Conservation (phyloP, 371 early-diverging fungal species). For the Mucor irregularis region DNA sequence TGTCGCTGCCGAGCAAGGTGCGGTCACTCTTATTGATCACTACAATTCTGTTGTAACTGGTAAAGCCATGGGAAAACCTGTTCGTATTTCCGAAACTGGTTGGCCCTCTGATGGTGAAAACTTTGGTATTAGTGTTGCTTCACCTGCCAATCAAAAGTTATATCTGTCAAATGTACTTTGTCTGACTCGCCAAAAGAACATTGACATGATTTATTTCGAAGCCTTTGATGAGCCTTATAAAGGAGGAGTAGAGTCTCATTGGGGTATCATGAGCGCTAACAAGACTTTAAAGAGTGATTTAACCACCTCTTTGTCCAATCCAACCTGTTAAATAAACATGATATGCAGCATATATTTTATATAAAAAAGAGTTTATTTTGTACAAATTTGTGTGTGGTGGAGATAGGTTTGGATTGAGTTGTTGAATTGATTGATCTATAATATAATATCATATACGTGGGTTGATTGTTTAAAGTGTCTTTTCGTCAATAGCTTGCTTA, state of each 20-base stretch:
- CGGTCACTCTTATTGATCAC: slow-evolving; percentile 46
- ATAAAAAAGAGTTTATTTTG: background rate
- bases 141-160: slow-evolving; percentile 50
- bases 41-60: slow-evolving; percentile 41
- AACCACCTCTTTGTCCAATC: slow-evolving; percentile 6
- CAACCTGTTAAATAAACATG: slow-evolving; percentile 4
- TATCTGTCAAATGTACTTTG: slow-evolving; percentile 49
- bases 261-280: slow-evolving; percentile 50
- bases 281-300: slow-evolving; percentile 19
- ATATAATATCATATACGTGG: too few relatives aligned
- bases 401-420: too few relatives aligned
- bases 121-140: slow-evolving; percentile 50
- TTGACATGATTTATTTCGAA: slow-evolving; percentile 61
- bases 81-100: slow-evolving; percentile 67
- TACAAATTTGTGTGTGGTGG: background rate
- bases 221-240: slow-evolving; percentile 66
- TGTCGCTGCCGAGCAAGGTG: slow-evolving; percentile 49
- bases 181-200: slow-evolving; percentile 41
- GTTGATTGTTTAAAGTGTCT: background rate
- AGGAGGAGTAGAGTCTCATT: slow-evolving; percentile 56
- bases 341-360: too few relatives aligned
- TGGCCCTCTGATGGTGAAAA: slow-evolving; percentile 64
- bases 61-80: slow-evolving; percentile 49
- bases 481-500: background rate
- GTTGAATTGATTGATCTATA: too few relatives aligned